These are phyloP conservation scores for Debaryomyces subglobosus DNA, from an alignment of 1,139 yeast genomes.

Conservation along the genomic window DNA sequence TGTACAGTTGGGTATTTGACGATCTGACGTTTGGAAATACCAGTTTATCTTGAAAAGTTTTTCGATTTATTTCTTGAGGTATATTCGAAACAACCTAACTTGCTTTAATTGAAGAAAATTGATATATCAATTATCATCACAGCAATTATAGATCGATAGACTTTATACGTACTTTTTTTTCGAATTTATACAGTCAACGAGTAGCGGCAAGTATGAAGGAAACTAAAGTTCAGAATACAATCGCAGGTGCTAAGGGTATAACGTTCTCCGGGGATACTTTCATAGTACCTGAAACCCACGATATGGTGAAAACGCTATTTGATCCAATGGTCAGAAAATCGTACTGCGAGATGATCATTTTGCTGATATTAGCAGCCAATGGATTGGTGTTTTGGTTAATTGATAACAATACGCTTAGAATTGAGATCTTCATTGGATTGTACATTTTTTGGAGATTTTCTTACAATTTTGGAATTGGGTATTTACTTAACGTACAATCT, in stretches of 20 bases:
- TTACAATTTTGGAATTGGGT: conserved; percentile 82
- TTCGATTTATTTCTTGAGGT: background rate
- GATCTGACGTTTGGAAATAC: background rate
- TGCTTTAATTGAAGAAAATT: background rate
- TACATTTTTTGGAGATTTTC: conserved; percentile 78
- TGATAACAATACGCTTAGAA: conserved; percentile 34
- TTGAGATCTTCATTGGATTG: conserved; percentile 50
- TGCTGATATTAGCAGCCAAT: conserved; percentile 54
- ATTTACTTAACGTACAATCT: conserved; percentile 69
- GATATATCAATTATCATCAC: background rate
- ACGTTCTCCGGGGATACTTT: conserved; percentile 56
- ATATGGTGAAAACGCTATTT: conserved; percentile 81
- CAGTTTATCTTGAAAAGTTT: background rate
- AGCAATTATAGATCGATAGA: background rate
- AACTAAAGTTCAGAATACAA: conserved; percentile 19
- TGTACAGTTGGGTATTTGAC: conserved; percentile 1
- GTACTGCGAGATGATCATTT: conserved; percentile 62
- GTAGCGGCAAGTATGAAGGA: conserved; percentile 1
- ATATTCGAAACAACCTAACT: background rate
- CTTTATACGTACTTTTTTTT: background rate
- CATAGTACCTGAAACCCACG: conserved; percentile 78
- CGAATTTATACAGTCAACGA: background rate
- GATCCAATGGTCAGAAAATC: conserved; percentile 79
- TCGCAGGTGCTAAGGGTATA: conserved; percentile 45
- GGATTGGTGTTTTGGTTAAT: conserved; percentile 50